These are phyloP conservation scores for Farysia itapuensis DNA, from an alignment of 1,284 basidiomycete species.

Conservation along the genomic window DNA sequence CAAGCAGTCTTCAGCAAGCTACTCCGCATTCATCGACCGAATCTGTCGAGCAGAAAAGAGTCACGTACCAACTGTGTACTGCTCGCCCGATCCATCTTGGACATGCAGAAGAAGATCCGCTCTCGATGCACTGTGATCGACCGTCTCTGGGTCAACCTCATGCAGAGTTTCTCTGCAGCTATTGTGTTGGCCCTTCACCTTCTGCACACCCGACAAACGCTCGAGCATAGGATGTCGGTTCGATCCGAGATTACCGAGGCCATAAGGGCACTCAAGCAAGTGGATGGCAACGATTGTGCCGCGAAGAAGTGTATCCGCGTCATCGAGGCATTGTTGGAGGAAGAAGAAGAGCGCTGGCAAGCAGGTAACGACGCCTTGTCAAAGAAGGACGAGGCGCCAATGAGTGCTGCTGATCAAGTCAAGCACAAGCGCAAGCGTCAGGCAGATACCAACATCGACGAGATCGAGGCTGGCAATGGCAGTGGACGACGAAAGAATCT, in stretches of 20 bases:
- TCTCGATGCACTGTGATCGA: slow-evolving; percentile 47
- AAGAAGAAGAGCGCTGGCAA: slow-evolving; percentile 53
- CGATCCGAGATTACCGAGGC: slow-evolving; percentile 53
- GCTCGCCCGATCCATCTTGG: slow-evolving; percentile 49
- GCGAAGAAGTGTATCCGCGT: slow-evolving; percentile 49
- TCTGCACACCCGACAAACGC: slow-evolving; percentile 39
- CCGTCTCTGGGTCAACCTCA: slow-evolving; percentile 49
- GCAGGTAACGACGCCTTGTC: slow-evolving; percentile 24
- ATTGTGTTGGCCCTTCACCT: slow-evolving; percentile 55
- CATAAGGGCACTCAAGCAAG: slow-evolving; percentile 46
- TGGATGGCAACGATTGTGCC: slow-evolving; percentile 30
- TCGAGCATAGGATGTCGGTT: slow-evolving; percentile 35
- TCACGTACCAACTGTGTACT: slow-evolving; percentile 50
- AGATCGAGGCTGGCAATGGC: slow-evolving; percentile 1
- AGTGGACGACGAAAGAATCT: slow-evolving; percentile 40
- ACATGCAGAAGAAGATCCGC: slow-evolving; percentile 54
- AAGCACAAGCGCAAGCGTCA: slow-evolving; percentile 37
- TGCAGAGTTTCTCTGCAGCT: slow-evolving; percentile 50
- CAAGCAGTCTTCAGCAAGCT: slow-evolving; percentile 55
- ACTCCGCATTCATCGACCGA: slow-evolving; percentile 47
- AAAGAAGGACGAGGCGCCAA: slow-evolving; percentile 5
- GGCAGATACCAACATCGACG: slow-evolving; percentile 23
- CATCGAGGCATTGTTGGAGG: slow-evolving; percentile 53
- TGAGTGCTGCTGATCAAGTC: slow-evolving; percentile 3
- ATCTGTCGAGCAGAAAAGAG: slow-evolving; percentile 38